phyloP scores from a whole-genome alignment of 2,329 filamentous ascomycete genomes.

The Neurospora sp. region DNA sequence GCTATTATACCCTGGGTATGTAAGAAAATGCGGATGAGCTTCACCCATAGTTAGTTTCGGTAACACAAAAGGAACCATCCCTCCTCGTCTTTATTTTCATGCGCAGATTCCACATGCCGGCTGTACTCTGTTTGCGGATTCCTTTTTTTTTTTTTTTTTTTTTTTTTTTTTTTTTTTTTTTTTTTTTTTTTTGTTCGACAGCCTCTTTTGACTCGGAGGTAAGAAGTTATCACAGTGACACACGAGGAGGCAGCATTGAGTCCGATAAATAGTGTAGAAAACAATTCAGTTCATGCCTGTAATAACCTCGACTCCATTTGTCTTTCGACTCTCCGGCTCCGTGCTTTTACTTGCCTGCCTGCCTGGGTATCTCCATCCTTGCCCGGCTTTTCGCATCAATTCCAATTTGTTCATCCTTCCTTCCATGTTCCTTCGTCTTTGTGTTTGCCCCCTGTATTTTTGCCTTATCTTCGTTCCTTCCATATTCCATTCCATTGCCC shows the following conservation, averaged over 20 bases:
- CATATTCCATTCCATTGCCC: neutral
- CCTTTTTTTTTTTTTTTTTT: too few species aligned
- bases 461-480: neutral
- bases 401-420: neutral
- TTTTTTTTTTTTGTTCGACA: too few species aligned
- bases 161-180: too few species aligned
- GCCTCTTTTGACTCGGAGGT: neutral
- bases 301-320: neutral
- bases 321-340: neutral
- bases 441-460: neutral
- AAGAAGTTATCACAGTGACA: neutral
- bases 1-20: too few species aligned
- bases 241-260: too few species aligned
- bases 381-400: neutral
- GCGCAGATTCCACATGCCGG: too few species aligned
- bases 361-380: neutral
- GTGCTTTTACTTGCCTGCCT: neutral
- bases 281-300: neutral
- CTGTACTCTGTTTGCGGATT: too few species aligned
- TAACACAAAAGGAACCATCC: neutral
- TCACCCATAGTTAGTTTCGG: neutral
- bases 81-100: too few species aligned
- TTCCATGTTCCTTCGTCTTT: neutral
- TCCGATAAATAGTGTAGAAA: too few species aligned
- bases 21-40: neutral